Base-by-base conservation (phyloP, 2,329 filamentous ascomycete genomes). In the Paecilomyces fulvus region DNA sequence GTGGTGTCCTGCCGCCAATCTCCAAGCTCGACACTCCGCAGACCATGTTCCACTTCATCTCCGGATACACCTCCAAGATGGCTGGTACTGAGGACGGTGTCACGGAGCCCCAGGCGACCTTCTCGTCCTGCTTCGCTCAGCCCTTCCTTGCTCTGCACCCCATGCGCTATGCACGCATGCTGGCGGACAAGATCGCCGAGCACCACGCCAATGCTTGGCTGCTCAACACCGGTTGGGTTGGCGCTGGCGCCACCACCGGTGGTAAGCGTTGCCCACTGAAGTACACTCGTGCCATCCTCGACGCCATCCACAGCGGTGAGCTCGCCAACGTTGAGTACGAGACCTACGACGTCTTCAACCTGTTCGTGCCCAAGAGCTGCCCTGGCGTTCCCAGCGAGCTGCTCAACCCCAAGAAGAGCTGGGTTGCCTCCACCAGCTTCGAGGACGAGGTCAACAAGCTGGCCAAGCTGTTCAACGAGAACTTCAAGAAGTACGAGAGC, bases 1-100 rank as follows among this genome's bases (percentile, higher is more conserved):
- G 94, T 65, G 94, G 94, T 80, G 94, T 99, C 52, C 86, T 99
- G 56, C 94, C 94, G 56, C 94, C 94, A 52, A 97, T 99, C 78
- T 96, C 91, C 69, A 97, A 97, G 83, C 88, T 99, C 73, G 86
- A 88, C 81, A 84, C 88, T 63, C 85, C 90, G 69, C 94, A 97
- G 80, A 96, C 91, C 75, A 97, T 99, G 92, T 99, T 97, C 87
- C 94, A 99, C 83, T 99, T 99, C 86, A 99, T 99, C 78, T 95
- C 90, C 17, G 94, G 94, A 67, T 99, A 99, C 83, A 99, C 94
- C 62, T 97, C 92, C 72, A 99, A 99, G 87, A 99, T 99, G 94
- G 94, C 94, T 63, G 94, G 94, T 70, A 99, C 94, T 31, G 94
- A 99, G 80, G 90, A 96, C 64, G 94, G 94, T 70, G 86, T 99